Percentiles rank a stretch among this genome's conserved stretches.
Conservation (phyloP, 192 early-diverging fungal species). For the Entomortierella lignicola region DNA sequence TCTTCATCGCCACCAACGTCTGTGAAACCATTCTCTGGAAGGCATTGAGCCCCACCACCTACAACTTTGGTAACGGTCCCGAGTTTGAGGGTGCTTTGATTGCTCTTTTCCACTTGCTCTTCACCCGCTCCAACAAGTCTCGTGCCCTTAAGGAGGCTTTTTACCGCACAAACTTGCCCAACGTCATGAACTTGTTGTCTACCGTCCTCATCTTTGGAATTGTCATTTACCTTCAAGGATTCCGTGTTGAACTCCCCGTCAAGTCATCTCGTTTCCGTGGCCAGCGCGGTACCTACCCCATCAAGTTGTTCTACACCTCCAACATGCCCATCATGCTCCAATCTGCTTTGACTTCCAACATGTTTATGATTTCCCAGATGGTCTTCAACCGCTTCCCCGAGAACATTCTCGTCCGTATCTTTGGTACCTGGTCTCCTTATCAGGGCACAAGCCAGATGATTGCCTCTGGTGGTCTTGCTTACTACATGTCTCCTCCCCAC, state of each 20-base stretch:
- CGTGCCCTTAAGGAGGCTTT: constrained; percentile 97
- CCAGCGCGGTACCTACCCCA: constrained; percentile 97
- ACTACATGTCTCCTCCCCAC: constrained; percentile 98
- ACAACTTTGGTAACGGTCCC: constrained; percentile 97
- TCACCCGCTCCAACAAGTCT: constrained; percentile 96
- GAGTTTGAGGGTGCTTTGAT: constrained; percentile 99
- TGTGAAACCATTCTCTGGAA: constrained; percentile 99
- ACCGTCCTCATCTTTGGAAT: constrained; percentile 89
- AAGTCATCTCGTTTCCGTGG: constrained; percentile 96
- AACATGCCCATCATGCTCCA: constrained; percentile 99
- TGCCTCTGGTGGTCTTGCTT: constrained; percentile 93
- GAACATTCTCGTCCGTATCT: constrained; percentile 90
- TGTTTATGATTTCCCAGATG: constrained; percentile 99
- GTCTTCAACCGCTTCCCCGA: constrained; percentile 98
- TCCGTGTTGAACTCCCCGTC: constrained; percentile 99
- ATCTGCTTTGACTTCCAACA: constrained; percentile 95
- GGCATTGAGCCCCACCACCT: constrained; percentile 96
- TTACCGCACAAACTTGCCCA: constrained; percentile 88
- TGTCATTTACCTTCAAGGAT: constrained; percentile 98
- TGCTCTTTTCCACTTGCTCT: constrained; percentile 93
- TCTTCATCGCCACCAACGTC: constrained; percentile 99
- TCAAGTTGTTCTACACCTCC: constrained; percentile 99
- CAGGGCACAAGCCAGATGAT: constrained; percentile 97
- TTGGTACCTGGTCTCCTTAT: constrained; percentile 96
- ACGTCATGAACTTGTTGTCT: constrained; percentile 91